phyloP scores from a whole-genome alignment of 768 basidiomycete genomes.

The Amanita rimosa region DNA sequence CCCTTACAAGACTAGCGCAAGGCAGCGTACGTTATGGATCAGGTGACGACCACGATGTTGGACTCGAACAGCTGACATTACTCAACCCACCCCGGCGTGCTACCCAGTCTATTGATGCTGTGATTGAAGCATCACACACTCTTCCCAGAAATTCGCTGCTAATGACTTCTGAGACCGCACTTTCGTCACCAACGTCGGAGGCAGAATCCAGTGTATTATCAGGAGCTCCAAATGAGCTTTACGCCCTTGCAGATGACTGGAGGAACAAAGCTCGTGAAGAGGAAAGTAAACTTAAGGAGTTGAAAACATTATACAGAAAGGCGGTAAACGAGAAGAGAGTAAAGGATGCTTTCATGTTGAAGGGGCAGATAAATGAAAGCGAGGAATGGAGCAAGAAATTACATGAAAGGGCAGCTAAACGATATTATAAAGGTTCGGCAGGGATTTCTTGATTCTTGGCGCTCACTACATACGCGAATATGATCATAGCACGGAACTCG shows the following conservation, averaged over 20 bases:
- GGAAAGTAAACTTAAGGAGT: constrained; percentile 17
- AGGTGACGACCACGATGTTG: not conserved
- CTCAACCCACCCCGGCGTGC: not conserved
- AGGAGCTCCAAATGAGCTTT: constrained; percentile 19
- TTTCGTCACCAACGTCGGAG: constrained; percentile 1
- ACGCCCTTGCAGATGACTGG: constrained; percentile 23
- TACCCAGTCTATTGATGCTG: not conserved
- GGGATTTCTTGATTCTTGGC: constrained; percentile 4
- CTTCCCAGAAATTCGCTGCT: not conserved
- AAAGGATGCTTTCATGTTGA: constrained; percentile 27
- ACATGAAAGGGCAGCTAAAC: constrained; percentile 33
- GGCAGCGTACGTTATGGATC: not conserved
- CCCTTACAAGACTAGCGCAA: not conserved
- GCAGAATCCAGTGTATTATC: constrained; percentile 19
- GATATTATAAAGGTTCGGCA: constrained; percentile 31
- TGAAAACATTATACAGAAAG: constrained; percentile 17
- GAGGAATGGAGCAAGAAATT: constrained; percentile 24
- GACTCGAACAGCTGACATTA: not conserved
- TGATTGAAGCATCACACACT: not conserved
- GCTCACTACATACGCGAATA: constrained; percentile 2
- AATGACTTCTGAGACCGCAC: constrained; percentile 4
- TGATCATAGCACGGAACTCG: constrained; percentile 25
- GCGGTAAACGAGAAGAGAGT: constrained; percentile 21
- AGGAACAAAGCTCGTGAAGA: constrained; percentile 29
- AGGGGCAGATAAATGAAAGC: constrained; percentile 24